Evolutionary conservation across 2,329 filamentous ascomycete species (phyloP), one percentile per base, ranked within the genome.

Genomic region (Fusarium marasasianum): DNA sequence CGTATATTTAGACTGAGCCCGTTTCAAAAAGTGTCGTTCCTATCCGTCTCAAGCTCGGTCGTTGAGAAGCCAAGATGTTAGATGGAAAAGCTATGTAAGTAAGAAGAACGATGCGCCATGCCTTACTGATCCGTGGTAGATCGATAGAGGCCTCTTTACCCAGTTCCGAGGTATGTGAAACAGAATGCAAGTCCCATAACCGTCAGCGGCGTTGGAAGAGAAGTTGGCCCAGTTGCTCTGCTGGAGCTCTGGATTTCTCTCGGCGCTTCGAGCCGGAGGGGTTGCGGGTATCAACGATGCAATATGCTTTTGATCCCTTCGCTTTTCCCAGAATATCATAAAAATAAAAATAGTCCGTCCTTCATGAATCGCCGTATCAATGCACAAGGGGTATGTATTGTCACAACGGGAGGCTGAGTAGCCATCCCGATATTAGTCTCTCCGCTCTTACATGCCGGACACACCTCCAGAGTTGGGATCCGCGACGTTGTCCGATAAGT

Each of bases 401-500:
- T 77, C 76, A 79, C 74, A 79, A 73, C 43, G 66, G 66, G 65
- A 73, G 60, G 56, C 11, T 35, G 14, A 50, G 54, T 35, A 51
- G 22, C n/a, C 48, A 60, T 69, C 69, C 67, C 54, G 45, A 60
- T 68, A 63, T 68, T 70, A 63, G 45, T 48, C 63, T 63, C 53
- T 63, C 57, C n/a, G 51, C 55, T 47, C 53, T 80, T 73, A 83
- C 79, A 83, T 82, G 77, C 72, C 78, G 60, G 79, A 79, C 24
- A 83, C 79, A 40, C 79, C 80, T n/a, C 79, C 76, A 40, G 80
- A 80, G 68, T 77, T 79, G 55, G 81, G 80, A 55, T 90, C 88
- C 60, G 87, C 91, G 68, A 95, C 92, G 76, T 94, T 96, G 83
- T 98, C 96, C 15, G 94, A 97, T 62, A 99, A 90, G 81, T 98